Evolutionary conservation across 768 basidiomycete species (phyloP).

Genomic region (Boletus vermiculosoides): DNA sequence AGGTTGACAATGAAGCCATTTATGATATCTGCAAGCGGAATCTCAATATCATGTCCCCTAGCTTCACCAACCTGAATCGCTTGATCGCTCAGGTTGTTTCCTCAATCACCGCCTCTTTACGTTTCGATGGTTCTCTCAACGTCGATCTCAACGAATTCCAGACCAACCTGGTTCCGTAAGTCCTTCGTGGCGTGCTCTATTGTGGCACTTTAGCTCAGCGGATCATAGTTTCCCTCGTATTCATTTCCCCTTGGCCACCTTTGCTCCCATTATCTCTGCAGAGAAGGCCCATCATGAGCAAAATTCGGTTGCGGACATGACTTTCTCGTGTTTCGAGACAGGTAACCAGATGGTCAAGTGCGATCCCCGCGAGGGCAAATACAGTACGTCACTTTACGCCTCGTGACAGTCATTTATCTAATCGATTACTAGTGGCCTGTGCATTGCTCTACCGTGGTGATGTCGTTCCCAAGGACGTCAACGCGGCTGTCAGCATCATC

Average conservation of each 20-base stretch:
- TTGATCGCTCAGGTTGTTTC: slow-evolving; percentile 99
- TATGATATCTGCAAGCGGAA: slow-evolving; percentile 85
- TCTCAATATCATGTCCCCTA: slow-evolving; percentile 80
- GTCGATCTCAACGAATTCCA: slow-evolving; percentile 95
- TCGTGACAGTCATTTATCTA: background rate
- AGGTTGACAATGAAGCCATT: slow-evolving; percentile 85
- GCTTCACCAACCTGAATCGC: slow-evolving; percentile 93
- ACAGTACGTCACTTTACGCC: slow-evolving; percentile 43
- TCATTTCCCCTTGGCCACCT: slow-evolving; percentile 97
- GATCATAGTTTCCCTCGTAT: slow-evolving; percentile 86
- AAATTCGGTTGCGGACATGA: slow-evolving; percentile 98
- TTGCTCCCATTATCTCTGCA: slow-evolving; percentile 89
- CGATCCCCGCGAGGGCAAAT: slow-evolving; percentile 77
- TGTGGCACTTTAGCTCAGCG: background rate
- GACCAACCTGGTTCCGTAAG: slow-evolving; percentile 96
- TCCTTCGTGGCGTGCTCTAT: slow-evolving; percentile 13
- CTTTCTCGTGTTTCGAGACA: slow-evolving; percentile 82
- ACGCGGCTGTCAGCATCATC: slow-evolving; percentile 69
- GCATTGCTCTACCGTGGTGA: slow-evolving; percentile 74
- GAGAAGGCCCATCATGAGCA: slow-evolving; percentile 97
- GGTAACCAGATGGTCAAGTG: slow-evolving; percentile 82
- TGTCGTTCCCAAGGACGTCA: slow-evolving; percentile 77
- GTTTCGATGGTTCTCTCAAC: slow-evolving; percentile 63
- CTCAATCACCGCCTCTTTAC: slow-evolving; percentile 89
- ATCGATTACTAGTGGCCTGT: slow-evolving; percentile 51